Conservation (phyloP, 139 green algal genomes). For the Micractinium sp. region DNA sequence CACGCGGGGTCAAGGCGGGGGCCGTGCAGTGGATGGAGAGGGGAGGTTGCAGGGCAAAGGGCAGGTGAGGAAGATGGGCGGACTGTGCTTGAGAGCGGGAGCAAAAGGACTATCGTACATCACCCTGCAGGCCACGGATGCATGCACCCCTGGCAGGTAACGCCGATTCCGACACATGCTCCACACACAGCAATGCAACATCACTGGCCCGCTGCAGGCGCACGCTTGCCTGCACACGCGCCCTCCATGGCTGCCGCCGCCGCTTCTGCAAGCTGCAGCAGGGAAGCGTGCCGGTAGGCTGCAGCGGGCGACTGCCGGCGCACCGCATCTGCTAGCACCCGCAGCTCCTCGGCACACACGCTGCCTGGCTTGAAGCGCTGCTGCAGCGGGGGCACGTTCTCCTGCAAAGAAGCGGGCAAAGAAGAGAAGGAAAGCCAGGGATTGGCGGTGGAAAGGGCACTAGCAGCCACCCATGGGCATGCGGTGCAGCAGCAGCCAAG, state of each 20-base stretch:
- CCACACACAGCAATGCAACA: too few relatives aligned
- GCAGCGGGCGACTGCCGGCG: conserved; percentile 31
- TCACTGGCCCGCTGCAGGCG: too few relatives aligned
- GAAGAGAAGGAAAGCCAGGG: too few relatives aligned
- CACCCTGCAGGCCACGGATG: too few relatives aligned
- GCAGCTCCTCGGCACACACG: conserved; percentile 57
- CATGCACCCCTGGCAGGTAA: too few relatives aligned
- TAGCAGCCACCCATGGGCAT: too few relatives aligned
- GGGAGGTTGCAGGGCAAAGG: not conserved
- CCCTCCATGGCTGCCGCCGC: not conserved
- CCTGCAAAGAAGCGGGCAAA: not conserved
- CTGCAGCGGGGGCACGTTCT: conserved; percentile 28
- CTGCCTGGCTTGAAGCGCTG: conserved; percentile 38
- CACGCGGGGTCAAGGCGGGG: too few relatives aligned
- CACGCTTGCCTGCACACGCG: too few relatives aligned
- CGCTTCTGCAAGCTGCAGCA: conserved; percentile 55
- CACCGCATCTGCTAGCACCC: conserved; percentile 48
- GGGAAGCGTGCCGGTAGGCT: conserved; percentile 41
- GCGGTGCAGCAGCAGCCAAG: too few relatives aligned
- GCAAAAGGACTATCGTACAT: not conserved
- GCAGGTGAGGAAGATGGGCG: not conserved
- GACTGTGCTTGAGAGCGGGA: not conserved
- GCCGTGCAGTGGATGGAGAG: not conserved
- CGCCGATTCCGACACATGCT: too few relatives aligned
- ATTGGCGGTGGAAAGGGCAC: too few relatives aligned